Conservation (phyloP, 805 yeast genomes). For the Hanseniaspora hatyaiensis region DNA sequence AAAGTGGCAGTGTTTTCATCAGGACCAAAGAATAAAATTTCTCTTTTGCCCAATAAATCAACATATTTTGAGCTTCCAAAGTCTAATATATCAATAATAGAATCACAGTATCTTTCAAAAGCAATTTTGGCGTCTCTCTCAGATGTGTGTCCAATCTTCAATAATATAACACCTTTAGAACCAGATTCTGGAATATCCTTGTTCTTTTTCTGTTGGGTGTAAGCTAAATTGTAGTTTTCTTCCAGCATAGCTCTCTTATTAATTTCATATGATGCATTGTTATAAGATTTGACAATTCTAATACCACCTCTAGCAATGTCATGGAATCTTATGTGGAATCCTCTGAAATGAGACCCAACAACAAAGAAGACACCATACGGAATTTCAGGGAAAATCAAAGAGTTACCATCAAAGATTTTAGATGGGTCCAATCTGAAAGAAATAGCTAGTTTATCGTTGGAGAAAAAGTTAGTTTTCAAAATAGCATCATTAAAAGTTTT, state of each 20-base stretch:
- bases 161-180: slow-evolving; percentile 87
- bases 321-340: slow-evolving; percentile 92
- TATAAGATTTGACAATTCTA: slow-evolving; percentile 81
- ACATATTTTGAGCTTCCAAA: slow-evolving; percentile 64
- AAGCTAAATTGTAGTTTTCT: slow-evolving; percentile 90
- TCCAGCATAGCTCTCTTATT: slow-evolving; percentile 85
- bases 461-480: slow-evolving; percentile 85
- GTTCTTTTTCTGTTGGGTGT: slow-evolving; percentile 91
- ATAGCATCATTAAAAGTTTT: slow-evolving; percentile 75
- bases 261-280: slow-evolving; percentile 69
- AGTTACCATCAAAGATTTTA: slow-evolving; percentile 55
- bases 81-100: slow-evolving; percentile 77
- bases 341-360: slow-evolving; percentile 93
- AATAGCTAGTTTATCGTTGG: slow-evolving; percentile 87
- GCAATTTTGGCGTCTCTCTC: slow-evolving; percentile 74
- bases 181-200: slow-evolving; percentile 99
- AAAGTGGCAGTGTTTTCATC: slow-evolving; percentile 95
- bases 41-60: slow-evolving; percentile 72
- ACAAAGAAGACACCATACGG: slow-evolving; percentile 92
- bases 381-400: slow-evolving; percentile 39
- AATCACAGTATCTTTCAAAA: slow-evolving; percentile 84
- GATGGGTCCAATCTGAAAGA: slow-evolving; percentile 83
- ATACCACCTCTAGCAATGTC: slow-evolving; percentile 98
- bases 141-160: slow-evolving; percentile 57
- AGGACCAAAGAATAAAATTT: slow-evolving; percentile 95